Evolutionary conservation across 208 protist species (phyloP).

Genomic region (Crithidia mellificae): DNA sequence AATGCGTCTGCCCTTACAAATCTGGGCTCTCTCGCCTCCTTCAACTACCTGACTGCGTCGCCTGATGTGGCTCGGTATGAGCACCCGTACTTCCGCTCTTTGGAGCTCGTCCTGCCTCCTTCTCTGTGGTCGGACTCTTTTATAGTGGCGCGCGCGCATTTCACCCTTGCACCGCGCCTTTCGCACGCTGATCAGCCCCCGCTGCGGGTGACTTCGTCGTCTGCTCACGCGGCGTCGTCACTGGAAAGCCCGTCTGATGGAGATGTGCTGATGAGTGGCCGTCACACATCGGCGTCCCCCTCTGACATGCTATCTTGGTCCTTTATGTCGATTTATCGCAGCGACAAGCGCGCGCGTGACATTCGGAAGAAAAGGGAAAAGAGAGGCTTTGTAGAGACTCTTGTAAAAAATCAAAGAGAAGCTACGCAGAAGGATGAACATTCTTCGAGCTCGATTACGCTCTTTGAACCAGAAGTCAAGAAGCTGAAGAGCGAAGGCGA

Average conservation of each 20-base stretch:
- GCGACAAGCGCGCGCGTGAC: constrained; percentile 12
- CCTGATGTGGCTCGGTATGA: constrained; percentile 3
- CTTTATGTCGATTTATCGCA: constrained; percentile 18
- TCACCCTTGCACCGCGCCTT: constrained; percentile 6
- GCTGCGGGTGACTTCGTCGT: neutral
- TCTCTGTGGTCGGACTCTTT: constrained; percentile 37
- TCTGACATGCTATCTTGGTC: constrained; percentile 3
- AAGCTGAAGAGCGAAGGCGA: neutral
- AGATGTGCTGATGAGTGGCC: too few species aligned
- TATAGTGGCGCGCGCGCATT: constrained; percentile 18
- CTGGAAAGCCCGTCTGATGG: too few species aligned
- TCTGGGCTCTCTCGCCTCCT: neutral
- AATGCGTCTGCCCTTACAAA: too few species aligned
- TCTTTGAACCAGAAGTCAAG: too few species aligned
- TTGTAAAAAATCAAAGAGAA: too few species aligned
- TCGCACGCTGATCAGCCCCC: neutral
- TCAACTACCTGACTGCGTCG: constrained; percentile 4
- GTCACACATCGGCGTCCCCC: too few species aligned
- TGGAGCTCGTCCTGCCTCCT: constrained; percentile 27
- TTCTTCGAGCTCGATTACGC: too few species aligned
- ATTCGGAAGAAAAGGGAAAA: neutral
- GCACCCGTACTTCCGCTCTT: constrained; percentile 14
- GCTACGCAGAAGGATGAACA: too few species aligned
- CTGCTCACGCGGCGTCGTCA: neutral
- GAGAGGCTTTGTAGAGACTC: too few species aligned